These are phyloP conservation scores for Tetrahymena borealis DNA, from an alignment of 73 alveolate species.

Conservation along the genomic window DNA sequence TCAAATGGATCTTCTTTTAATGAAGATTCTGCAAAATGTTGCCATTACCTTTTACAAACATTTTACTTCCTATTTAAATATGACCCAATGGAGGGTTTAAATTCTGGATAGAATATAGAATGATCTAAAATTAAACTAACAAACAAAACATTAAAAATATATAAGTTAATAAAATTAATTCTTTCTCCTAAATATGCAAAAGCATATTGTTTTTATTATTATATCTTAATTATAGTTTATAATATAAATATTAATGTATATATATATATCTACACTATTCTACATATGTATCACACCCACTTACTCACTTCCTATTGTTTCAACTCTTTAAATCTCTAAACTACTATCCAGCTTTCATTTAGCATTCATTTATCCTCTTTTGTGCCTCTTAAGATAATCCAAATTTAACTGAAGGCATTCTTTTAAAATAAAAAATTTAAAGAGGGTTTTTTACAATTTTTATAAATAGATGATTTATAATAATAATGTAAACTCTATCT, in stretches of 20 bases:
- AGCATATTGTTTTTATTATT: too few relatives aligned
- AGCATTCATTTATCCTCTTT: neutral
- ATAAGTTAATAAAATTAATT: neutral
- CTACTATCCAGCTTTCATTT: neutral
- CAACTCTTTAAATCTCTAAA: neutral
- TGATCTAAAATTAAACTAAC: neutral
- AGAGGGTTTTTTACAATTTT: too few relatives aligned
- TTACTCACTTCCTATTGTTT: neutral
- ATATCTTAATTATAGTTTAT: too few relatives aligned
- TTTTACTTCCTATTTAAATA: neutral
- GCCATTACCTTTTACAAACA: neutral
- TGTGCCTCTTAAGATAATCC: neutral
- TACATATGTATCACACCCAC: too few relatives aligned
- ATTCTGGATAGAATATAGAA: neutral
- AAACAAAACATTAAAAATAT: neutral
- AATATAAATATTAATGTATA: too few relatives aligned
- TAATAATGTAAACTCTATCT: too few relatives aligned
- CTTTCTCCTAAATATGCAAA: too few relatives aligned
- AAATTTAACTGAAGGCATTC: neutral
- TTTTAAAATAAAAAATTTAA: neutral
- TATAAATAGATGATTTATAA: neutral
- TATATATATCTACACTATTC: too few relatives aligned
- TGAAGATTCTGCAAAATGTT: neutral
- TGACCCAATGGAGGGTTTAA: neutral
- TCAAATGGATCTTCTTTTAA: neutral